Percentiles rank a stretch among this genome's conserved stretches.
Evolutionary conservation across 148 eudicot genomes (phyloP).

Genomic region (Silene conica): DNA sequence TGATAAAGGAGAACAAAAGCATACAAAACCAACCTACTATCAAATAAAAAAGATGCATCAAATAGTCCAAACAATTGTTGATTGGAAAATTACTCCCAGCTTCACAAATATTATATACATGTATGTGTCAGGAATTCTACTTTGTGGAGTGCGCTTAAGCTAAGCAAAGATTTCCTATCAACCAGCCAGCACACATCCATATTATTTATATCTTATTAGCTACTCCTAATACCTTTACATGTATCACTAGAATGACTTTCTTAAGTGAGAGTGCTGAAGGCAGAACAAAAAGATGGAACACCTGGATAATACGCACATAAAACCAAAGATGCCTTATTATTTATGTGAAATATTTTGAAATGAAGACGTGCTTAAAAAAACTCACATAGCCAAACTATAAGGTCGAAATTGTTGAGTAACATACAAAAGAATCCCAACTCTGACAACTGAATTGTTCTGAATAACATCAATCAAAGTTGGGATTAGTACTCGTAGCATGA

Average conservation of each 20-base stretch:
- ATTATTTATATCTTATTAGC: too few species aligned
- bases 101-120: not conserved
- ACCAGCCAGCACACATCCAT: not conserved
- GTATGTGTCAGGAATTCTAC: too few species aligned
- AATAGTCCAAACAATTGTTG: not conserved
- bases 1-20: not conserved
- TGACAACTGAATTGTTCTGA: not conserved
- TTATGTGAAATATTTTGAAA: not conserved
- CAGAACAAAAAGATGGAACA: not conserved
- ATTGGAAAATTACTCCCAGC: not conserved
- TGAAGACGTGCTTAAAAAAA: not conserved
- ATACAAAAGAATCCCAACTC: not conserved
- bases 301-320: not conserved
- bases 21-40: conserved; percentile 4
- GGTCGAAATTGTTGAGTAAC: too few species aligned
- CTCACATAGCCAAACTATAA: not conserved
- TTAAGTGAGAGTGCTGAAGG: not conserved
- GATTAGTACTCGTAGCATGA: not conserved
- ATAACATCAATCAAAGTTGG: not conserved
- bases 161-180: too few species aligned
- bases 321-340: not conserved
- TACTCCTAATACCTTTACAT: not conserved
- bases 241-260: too few species aligned
- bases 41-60: not conserved
- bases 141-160: too few species aligned